A percentile compares a stretch with the other conserved stretches of the same genome.
Evolutionary conservation across 2,329 filamentous ascomycete genomes (phyloP).

Genomic region (Fusarium tupiense): DNA sequence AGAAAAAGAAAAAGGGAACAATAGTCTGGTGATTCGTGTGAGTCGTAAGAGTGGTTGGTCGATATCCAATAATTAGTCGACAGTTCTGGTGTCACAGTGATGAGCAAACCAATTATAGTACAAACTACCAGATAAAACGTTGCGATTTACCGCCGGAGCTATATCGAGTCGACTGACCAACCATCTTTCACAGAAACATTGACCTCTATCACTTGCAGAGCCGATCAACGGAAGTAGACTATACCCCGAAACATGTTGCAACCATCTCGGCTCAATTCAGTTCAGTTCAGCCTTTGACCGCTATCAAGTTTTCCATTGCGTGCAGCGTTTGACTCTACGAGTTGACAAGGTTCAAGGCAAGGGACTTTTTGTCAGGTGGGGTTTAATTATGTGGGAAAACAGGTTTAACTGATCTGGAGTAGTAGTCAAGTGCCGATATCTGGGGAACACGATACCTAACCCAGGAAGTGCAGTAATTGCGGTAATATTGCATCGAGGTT

Average conservation of each 20-base stretch:
- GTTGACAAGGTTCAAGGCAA: not conserved
- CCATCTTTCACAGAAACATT: conserved; percentile 20
- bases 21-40: not conserved
- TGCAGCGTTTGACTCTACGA: not conserved
- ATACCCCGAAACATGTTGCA: conserved; percentile 15
- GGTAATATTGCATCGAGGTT: not conserved
- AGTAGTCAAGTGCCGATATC: conserved; percentile 18
- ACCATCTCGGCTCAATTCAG: not conserved
- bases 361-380: conserved; percentile 22
- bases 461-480: not conserved
- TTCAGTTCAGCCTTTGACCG: conserved; percentile 17
- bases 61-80: not conserved
- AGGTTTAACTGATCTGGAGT: conserved; percentile 14
- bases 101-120: conserved; percentile 16
- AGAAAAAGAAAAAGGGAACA: not conserved
- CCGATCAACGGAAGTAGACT: conserved; percentile 3
- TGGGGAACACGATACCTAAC: conserved; percentile 16
- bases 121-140: not conserved
- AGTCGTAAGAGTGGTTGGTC: conserved; percentile 7
- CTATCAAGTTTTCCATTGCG: not conserved
- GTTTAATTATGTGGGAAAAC: not conserved
- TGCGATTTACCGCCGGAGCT: conserved; percentile 17
- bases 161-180: conserved; percentile 14
- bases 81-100: conserved; percentile 16
- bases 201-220: conserved; percentile 9